Evolutionary conservation across 805 yeast species (phyloP), one percentile per base, ranked within the genome.

Genomic region (Suhomyces kilbournensis): DNA sequence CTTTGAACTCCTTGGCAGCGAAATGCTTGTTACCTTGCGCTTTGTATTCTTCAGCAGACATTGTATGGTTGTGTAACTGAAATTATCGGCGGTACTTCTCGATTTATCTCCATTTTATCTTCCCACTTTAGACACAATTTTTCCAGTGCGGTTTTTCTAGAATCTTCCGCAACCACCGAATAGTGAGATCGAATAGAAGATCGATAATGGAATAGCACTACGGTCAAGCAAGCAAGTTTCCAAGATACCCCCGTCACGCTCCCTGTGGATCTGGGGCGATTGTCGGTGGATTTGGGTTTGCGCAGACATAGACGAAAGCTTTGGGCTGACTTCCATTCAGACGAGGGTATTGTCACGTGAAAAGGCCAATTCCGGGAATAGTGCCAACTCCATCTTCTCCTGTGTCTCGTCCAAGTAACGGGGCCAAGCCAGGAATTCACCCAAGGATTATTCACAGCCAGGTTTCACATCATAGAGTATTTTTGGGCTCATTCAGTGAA

Each of bases 1-100:
- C 79, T 20, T 76, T 74, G 68, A 82, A 94, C 51, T 93, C 90
- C 71, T 94, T 93, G 49, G 91, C 89, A 22, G 90, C 83, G 67
- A 94, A 94, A 44, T 90, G 94, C 57, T 90, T 87, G 75, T 94
- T 94, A 62, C 99, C 99, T 71, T 90, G 86, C 25, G 96, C 88
- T 75, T 94, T 94, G 65, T 68, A 86, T 68, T 86, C 91, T 56
- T 86, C 92, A 44, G 90, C 85, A 28, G 85, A 80, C 81, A 78
- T 80, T 38, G 14, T 38, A 38, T 38, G 22, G 42, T 38, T 38
- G 23, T 7, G 8, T 19, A 17, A 17, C 14, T 19, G 22, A 12
- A 19, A 38, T 19, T 38, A 7, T 19, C 19, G 20, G 22, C 42
- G 12, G 7, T 4, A 19, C 28, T 26, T 26, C 28, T 26, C 12